phyloP scores from a whole-genome alignment of 2,329 filamentous ascomycete genomes.

The Monascus ruber region DNA sequence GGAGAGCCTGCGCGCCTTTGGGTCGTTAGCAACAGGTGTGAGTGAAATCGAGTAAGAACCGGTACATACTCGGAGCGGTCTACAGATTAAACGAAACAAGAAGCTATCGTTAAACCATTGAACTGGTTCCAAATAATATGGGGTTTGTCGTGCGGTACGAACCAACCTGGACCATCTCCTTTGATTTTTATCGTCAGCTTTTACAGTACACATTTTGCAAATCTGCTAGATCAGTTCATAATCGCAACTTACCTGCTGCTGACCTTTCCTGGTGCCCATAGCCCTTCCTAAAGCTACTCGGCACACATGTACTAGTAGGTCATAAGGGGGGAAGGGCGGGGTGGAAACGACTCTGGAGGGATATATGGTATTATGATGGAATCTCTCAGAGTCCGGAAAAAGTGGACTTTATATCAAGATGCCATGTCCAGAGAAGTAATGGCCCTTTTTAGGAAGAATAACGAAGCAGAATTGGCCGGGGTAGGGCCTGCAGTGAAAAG shows the following conservation, averaged over 20 bases:
- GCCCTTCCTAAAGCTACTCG: slow-evolving; percentile 5
- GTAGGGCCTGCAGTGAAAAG: no score
- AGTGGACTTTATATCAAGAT: no score
- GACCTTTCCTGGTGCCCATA: slow-evolving; percentile 44
- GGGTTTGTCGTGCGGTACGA: slow-evolving; percentile 38
- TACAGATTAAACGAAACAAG: slow-evolving; percentile 11
- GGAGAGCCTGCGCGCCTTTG: slow-evolving; percentile 64
- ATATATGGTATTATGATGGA: no score
- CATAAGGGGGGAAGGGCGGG: no score
- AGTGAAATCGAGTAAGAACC: not conserved
- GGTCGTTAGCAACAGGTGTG: slow-evolving; percentile 7
- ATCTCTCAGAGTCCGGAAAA: no score
- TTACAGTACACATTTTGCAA: not conserved
- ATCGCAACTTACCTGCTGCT: slow-evolving; percentile 51
- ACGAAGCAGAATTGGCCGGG: no score
- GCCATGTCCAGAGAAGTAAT: no score
- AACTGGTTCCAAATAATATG: slow-evolving; percentile 2
- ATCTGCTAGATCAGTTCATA: not conserved
- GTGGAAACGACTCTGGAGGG: no score
- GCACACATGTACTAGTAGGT: no score
- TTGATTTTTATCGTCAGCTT: slow-evolving; percentile 6
- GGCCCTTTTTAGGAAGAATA: no score
- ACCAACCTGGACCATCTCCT: slow-evolving; percentile 99
- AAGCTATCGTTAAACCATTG: slow-evolving; percentile 12
- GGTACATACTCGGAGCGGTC: slow-evolving; percentile 29